Evolutionary conservation across 257 asterid species (phyloP).

Genomic region (Euphrasia confusa): DNA sequence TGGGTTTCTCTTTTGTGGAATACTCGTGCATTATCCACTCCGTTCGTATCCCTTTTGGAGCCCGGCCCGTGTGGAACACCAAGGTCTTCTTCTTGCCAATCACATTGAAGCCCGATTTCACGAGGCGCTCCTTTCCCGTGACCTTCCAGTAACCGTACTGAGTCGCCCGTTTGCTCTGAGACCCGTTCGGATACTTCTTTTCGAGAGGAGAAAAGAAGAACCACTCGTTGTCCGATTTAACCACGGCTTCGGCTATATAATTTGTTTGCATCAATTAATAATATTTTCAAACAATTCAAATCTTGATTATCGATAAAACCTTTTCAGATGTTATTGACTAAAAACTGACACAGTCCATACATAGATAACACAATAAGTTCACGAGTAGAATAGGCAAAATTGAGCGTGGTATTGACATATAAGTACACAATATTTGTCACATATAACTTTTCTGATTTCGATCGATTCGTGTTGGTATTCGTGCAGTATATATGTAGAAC

Average conservation of each 20-base stretch:
- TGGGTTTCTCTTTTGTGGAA: constrained; percentile 47
- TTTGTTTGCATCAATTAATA: not conserved
- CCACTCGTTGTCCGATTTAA: constrained; percentile 83
- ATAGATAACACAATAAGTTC: too few relatives aligned
- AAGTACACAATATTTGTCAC: too few relatives aligned
- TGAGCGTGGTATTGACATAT: too few relatives aligned
- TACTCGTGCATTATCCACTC: constrained; percentile 98
- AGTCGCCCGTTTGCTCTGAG: constrained; percentile 84
- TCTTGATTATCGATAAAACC: too few relatives aligned
- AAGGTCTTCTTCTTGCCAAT: constrained; percentile 84
- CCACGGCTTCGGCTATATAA: constrained; percentile 45
- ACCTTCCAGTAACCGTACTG: constrained; percentile 87
- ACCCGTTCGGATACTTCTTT: constrained; percentile 81
- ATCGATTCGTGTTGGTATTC: not conserved
- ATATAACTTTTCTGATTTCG: too few relatives aligned
- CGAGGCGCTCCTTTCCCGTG: constrained; percentile 73
- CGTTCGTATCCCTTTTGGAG: constrained; percentile 80
- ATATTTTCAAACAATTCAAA: too few relatives aligned
- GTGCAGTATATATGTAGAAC: too few relatives aligned
- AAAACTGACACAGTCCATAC: too few relatives aligned
- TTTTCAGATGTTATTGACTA: too few relatives aligned
- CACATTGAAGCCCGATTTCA: constrained; percentile 54
- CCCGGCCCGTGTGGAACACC: constrained; percentile 87
- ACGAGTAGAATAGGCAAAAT: too few relatives aligned
- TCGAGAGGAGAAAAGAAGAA: constrained; percentile 86